Conservation (phyloP, 2,329 filamentous ascomycete genomes). For the Fusarium marasasianum region DNA sequence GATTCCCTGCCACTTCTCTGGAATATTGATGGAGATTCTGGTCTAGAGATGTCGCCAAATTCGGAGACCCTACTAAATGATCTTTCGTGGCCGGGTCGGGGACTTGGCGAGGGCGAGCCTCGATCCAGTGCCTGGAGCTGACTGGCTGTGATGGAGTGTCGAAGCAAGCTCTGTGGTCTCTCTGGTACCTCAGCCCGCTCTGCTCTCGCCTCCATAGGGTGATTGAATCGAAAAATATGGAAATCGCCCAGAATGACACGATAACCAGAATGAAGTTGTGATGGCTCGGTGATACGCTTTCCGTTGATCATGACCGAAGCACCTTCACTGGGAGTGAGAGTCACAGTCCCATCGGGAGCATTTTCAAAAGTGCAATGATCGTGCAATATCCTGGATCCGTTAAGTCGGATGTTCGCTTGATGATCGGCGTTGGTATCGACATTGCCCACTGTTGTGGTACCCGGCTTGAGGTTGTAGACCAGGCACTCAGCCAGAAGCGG, state of each 20-base stretch:
- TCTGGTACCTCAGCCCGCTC: slow-evolving; percentile 81
- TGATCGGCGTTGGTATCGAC: slow-evolving; percentile 81
- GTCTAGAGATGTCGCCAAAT: slow-evolving; percentile 74
- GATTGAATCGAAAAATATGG: slow-evolving; percentile 98
- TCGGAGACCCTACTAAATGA: slow-evolving; percentile 85
- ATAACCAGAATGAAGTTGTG: slow-evolving; percentile 88
- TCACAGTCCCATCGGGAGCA: slow-evolving; percentile 85
- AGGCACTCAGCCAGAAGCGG: slow-evolving; percentile 94
- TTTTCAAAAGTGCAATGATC: slow-evolving; percentile 97
- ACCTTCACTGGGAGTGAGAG: slow-evolving; percentile 86
- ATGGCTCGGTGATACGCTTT: slow-evolving; percentile 85
- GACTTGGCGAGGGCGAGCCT: slow-evolving; percentile 68
- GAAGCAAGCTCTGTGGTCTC: slow-evolving; percentile 74
- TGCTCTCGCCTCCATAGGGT: slow-evolving; percentile 93
- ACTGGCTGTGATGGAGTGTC: slow-evolving; percentile 78
- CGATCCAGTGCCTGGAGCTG: slow-evolving; percentile 68
- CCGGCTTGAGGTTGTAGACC: slow-evolving; percentile 97
- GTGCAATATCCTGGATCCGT: slow-evolving; percentile 90
- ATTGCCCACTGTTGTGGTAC: slow-evolving; percentile 92
- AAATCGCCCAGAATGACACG: slow-evolving; percentile 97
- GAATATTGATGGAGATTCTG: slow-evolving; percentile 80
- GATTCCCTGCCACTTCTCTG: slow-evolving; percentile 76
- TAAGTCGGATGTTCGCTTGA: slow-evolving; percentile 88
- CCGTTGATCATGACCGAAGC: slow-evolving; percentile 99
- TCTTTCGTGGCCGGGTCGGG: slow-evolving; percentile 76